A percentile compares a stretch with the other conserved stretches of the same genome.
These are phyloP conservation scores for Colletotrichum sp. DNA, from an alignment of 2,329 filamentous ascomycete species.

Conservation along the genomic window DNA sequence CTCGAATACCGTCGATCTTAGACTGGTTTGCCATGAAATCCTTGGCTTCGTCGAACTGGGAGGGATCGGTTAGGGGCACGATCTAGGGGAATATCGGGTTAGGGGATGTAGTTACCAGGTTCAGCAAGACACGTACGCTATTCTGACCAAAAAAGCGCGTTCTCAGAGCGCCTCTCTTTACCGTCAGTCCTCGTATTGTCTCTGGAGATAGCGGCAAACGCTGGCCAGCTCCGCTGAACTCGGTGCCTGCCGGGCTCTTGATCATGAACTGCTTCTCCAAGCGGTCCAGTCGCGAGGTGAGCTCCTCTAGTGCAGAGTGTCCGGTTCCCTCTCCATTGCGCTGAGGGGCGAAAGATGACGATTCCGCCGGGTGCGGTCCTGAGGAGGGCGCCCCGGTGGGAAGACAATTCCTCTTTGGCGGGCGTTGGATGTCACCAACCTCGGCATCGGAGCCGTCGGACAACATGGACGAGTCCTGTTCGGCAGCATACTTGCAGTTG, in stretches of 20 bases:
- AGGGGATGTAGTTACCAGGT: conserved; percentile 47
- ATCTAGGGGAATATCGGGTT: not conserved
- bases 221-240: conserved; percentile 37
- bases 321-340: conserved; percentile 34
- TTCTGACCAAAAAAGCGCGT: conserved; percentile 60
- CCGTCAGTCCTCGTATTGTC: conserved; percentile 54
- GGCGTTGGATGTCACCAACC: conserved; percentile 34
- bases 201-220: conserved; percentile 38
- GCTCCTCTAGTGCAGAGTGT: conserved; percentile 48
- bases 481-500: conserved; percentile 56
- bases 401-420: conserved; percentile 43
- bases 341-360: conserved; percentile 5
- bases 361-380: not conserved
- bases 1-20: conserved; percentile 43
- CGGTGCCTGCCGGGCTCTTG: conserved; percentile 44
- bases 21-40: conserved; percentile 51
- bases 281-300: conserved; percentile 55
- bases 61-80: conserved; percentile 16
- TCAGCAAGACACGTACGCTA: conserved; percentile 57
- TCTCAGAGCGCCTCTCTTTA: conserved; percentile 50
- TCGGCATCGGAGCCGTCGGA: conserved; percentile 56
- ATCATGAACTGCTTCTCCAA: conserved; percentile 56
- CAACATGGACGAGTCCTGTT: conserved; percentile 50
- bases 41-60: conserved; percentile 59
- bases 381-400: not conserved